These are phyloP conservation scores for Penicillium griseofulvum DNA, from an alignment of 2,329 filamentous ascomycete species.

Conservation along the genomic window DNA sequence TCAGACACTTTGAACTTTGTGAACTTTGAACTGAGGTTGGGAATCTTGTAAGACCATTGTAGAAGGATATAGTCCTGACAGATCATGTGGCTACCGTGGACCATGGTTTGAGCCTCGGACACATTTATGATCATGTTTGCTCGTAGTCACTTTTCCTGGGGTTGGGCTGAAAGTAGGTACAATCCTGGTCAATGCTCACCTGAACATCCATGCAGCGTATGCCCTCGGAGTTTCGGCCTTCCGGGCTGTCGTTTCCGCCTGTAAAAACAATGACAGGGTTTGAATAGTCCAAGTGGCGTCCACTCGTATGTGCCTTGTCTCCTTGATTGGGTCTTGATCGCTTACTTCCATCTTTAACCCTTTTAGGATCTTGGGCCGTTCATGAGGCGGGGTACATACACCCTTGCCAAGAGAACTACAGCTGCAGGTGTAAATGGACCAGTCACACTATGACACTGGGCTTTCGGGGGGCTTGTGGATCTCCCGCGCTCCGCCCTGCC, in stretches of 20 bases:
- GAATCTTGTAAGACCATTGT: neutral
- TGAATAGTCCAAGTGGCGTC: no score
- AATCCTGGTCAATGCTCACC: neutral
- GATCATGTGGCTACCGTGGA: neutral
- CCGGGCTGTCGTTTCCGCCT: neutral
- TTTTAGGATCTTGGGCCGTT: neutral
- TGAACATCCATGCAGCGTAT: neutral
- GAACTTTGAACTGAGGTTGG: neutral
- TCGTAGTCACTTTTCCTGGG: neutral
- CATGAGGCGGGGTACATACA: neutral
- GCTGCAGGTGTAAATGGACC: neutral
- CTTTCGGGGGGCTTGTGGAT: neutral
- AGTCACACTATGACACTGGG: neutral
- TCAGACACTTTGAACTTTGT: constrained; percentile 5
- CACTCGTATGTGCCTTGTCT: neutral
- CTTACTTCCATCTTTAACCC: neutral
- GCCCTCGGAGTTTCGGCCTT: no score
- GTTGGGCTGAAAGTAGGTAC: neutral
- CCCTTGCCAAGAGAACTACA: neutral
- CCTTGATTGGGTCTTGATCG: no score
- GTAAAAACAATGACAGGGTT: no score
- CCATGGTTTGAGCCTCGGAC: neutral
- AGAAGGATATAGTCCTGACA: neutral
- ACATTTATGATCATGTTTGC: neutral
- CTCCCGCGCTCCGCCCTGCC: neutral